Base-by-base conservation (phyloP, 2,329 filamentous ascomycete species). In the Orbilia oligospora region DNA sequence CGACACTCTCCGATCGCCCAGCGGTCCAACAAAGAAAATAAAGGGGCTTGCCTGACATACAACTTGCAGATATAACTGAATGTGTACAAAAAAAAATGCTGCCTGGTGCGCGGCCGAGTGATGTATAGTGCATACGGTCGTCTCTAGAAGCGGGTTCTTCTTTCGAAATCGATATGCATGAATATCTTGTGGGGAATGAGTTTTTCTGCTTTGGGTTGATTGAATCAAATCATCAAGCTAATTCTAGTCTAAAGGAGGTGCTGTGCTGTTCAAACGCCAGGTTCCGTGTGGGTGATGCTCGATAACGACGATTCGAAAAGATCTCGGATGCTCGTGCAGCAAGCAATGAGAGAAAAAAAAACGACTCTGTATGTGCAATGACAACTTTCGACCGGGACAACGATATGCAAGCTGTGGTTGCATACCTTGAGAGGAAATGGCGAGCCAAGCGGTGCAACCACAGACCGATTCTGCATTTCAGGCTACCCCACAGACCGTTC, bases 401-500 rank as follows among this genome's bases (percentile, higher is more conserved):
- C 18, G 58, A 53, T 71, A 72, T 71, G 56, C 55, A 48, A 49
- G 24, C 41, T 66, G 22, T 33, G 55, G 36, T 46, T 41, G 36
- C 55, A 61, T 51, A 72, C 27, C 51, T 8, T 48, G 46, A 51
- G 46, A 49, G 53, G 58, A 46, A 72, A 48, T 16, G 70, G 27
- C 36, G 51, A 66, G 61, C 70, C 58, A 72, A 73, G 61, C 51
- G 44, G 63, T 73, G 70, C 70, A 24, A 73, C 61, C 70, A 61
- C 18, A 66, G 46, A 38, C 66, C 27, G 58, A 65, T 67, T 66
- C 49, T 77, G 73, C 61, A 77, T 55, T 70, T 70, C 56, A 51
- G 72, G 41, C 61, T 70, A 66, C 73, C 73, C 73, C 73, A 77
- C 73, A 77, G 73, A 71, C 66, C 53, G 67, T 77, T 77, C 73